phyloP scores from a whole-genome alignment of 495 filamentous ascomycete species.

The Penicillium robsamsonii region DNA sequence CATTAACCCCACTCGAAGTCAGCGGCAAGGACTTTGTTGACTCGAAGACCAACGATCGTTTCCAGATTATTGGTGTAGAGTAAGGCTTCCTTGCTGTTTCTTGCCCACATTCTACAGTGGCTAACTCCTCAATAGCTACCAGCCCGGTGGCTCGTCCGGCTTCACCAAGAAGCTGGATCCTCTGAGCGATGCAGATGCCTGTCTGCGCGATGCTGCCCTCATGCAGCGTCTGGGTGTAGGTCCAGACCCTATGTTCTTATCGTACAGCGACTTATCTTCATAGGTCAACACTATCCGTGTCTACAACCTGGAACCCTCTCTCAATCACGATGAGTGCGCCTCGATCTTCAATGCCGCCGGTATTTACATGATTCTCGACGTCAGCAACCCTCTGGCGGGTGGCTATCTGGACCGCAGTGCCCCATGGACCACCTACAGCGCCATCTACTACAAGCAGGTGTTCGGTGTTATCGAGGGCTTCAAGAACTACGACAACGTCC shows the following conservation, averaged over 20 bases:
- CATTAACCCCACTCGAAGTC: constrained; percentile 70
- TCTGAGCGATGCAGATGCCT: constrained; percentile 69
- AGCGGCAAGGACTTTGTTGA: constrained; percentile 82
- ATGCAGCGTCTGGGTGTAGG: constrained; percentile 76
- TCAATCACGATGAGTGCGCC: constrained; percentile 86
- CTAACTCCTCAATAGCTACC: constrained; percentile 57
- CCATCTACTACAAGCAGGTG: constrained; percentile 73
- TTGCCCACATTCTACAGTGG: background rate
- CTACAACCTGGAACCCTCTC: constrained; percentile 82
- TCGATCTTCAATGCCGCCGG: constrained; percentile 88
- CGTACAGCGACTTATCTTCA: constrained; percentile 7
- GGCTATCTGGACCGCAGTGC: constrained; percentile 70
- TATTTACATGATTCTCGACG: constrained; percentile 72
- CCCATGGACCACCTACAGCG: constrained; percentile 69
- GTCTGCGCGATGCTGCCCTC: constrained; percentile 86
- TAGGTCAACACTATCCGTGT: constrained; percentile 87
- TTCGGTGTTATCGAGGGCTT: constrained; percentile 93
- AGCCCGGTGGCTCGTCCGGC: constrained; percentile 83
- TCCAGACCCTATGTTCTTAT: background rate
- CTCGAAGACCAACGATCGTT: constrained; percentile 69
- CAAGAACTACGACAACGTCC: constrained; percentile 85
- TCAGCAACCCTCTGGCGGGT: constrained; percentile 84
- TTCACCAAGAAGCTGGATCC: constrained; percentile 72
- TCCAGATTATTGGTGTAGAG: constrained; percentile 88
- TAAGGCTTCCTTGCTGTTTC: constrained; percentile 33